phyloP scores from a whole-genome alignment of 352 stramenopile genomes.

The Phytopythium boreale region DNA sequence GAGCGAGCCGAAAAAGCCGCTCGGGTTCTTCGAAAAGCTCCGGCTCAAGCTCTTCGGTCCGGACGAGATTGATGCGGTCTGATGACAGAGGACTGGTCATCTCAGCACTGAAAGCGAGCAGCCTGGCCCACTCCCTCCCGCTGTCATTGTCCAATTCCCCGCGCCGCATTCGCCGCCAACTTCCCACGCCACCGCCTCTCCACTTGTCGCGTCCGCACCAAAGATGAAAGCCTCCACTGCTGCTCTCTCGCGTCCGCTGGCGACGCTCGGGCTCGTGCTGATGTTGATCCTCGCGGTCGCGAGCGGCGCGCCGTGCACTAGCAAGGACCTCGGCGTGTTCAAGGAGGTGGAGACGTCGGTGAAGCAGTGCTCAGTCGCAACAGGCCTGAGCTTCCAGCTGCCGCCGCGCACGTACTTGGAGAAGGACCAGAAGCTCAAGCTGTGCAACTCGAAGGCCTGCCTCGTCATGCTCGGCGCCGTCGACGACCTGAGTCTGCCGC shows the following conservation, averaged over 20 bases:
- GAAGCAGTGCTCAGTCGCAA: slow-evolving; percentile 35
- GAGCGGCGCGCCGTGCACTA: slow-evolving; percentile 22
- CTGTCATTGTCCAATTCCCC: background rate
- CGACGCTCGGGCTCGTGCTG: slow-evolving; percentile 1
- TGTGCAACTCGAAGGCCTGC: slow-evolving; percentile 46
- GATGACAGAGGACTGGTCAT: background rate
- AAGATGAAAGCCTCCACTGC: background rate
- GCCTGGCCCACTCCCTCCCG: background rate
- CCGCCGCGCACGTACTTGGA: slow-evolving; percentile 28
- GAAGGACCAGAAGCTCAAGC: slow-evolving; percentile 18
- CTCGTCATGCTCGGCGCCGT: slow-evolving; percentile 49
- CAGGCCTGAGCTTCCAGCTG: slow-evolving; percentile 36
- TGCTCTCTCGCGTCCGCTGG: background rate
- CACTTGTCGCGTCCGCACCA: background rate
- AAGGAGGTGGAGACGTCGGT: slow-evolving; percentile 33
- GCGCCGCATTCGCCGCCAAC: background rate
- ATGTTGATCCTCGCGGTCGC: slow-evolving; percentile 12
- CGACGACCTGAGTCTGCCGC: slow-evolving; percentile 55
- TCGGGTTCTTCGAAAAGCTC: slow-evolving; percentile 42
- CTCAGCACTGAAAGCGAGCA: too few relatives aligned
- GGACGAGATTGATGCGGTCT: slow-evolving; percentile 11
- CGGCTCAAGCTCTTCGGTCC: slow-evolving; percentile 30
- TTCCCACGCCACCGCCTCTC: too few relatives aligned
- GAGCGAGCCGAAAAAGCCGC: slow-evolving; percentile 14
- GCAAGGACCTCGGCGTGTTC: slow-evolving; percentile 44